Conservation (phyloP, 306 rosid species). For the Trifolium repens region DNA sequence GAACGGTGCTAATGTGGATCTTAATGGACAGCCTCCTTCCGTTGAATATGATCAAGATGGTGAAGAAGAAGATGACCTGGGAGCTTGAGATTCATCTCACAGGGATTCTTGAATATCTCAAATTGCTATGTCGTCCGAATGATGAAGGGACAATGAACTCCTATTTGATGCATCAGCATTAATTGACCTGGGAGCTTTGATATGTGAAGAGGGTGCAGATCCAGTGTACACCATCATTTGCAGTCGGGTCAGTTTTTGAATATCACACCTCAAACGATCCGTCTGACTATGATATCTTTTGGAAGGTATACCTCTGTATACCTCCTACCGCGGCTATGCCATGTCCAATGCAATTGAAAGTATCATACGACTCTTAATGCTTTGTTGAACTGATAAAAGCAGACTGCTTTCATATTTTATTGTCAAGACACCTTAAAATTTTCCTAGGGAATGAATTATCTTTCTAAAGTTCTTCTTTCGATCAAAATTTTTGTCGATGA, state of each 20-base stretch:
- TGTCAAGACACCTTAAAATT: slow-evolving; percentile 25
- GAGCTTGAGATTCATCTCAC: slow-evolving; percentile 46
- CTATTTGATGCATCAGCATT: slow-evolving; percentile 26
- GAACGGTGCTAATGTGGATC: slow-evolving; percentile 78
- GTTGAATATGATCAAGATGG: slow-evolving; percentile 69
- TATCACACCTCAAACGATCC: slow-evolving; percentile 1
- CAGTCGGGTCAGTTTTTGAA: slow-evolving; percentile 21
- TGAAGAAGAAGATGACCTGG: slow-evolving; percentile 59
- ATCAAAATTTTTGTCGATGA: not conserved
- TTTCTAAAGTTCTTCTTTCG: slow-evolving; percentile 6
- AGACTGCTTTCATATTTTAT: slow-evolving; percentile 35
- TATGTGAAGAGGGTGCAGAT: slow-evolving; percentile 9
- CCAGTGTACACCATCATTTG: slow-evolving; percentile 25
- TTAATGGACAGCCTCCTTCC: slow-evolving; percentile 80
- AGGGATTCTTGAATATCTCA: slow-evolving; percentile 47
- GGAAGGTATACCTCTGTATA: slow-evolving; percentile 33
- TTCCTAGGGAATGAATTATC: slow-evolving; percentile 22
- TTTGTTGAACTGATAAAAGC: slow-evolving; percentile 36
- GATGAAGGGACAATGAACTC: slow-evolving; percentile 26
- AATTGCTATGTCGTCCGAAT: not conserved
- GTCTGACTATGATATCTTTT: slow-evolving; percentile 24
- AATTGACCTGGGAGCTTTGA: slow-evolving; percentile 19
- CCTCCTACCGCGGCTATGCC: slow-evolving; percentile 12
- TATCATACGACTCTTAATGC: slow-evolving; percentile 9
- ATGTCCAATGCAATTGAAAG: slow-evolving; percentile 30